A percentile compares a stretch with the other conserved stretches of the same genome.
These are phyloP conservation scores for Prosopis cineraria DNA, from an alignment of 306 rosid genomes.

Conservation along the genomic window DNA sequence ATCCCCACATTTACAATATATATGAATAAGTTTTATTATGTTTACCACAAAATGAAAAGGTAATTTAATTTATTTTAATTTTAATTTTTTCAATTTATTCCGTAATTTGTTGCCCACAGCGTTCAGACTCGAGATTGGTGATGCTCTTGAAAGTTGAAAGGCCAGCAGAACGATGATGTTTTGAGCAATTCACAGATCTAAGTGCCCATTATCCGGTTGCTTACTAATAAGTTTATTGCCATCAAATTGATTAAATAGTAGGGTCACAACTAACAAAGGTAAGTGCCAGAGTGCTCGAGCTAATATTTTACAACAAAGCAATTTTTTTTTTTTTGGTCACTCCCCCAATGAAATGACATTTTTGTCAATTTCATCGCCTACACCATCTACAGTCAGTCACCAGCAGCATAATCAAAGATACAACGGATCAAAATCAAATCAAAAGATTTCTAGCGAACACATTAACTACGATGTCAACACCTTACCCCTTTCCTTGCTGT, in stretches of 20 bases:
- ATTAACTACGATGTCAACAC: not conserved
- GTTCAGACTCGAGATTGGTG: no score
- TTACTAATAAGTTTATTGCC: conserved; percentile 1
- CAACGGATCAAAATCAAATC: conserved; percentile 19
- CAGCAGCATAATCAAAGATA: not conserved
- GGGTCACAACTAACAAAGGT: conserved; percentile 11
- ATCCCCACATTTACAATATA: no score
- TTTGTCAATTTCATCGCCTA: conserved; percentile 26
- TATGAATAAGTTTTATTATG: no score
- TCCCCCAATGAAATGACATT: conserved; percentile 35
- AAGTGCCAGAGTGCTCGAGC: conserved; percentile 23
- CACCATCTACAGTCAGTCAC: not conserved
- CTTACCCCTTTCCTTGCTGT: not conserved
- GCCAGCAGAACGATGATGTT: no score
- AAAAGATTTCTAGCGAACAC: conserved; percentile 7
- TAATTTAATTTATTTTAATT: no score
- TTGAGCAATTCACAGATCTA: no score
- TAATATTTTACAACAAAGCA: conserved; percentile 32
- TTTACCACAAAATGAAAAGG: no score
- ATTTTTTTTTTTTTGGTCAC: no score
- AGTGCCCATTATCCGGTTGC: no score
- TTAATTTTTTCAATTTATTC: no score
- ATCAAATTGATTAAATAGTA: not conserved
- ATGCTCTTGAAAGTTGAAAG: no score
- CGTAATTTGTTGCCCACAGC: no score